These are phyloP conservation scores for Trypanosoma conorhini DNA, from an alignment of 208 protist species.

Conservation along the genomic window DNA sequence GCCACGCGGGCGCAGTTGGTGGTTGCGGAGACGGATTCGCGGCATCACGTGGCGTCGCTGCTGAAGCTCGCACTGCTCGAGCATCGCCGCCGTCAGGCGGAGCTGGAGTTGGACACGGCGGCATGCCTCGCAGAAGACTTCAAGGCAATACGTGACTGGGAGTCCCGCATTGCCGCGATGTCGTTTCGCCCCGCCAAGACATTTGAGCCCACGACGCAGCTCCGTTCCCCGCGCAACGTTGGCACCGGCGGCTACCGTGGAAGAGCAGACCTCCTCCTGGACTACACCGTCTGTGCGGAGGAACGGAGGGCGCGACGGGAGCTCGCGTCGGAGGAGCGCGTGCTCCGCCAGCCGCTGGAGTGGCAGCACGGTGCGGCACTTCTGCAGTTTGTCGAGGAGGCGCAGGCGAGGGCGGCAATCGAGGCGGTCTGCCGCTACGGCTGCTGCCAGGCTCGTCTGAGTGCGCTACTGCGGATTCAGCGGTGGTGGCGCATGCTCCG, in stretches of 20 bases:
- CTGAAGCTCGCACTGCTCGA: conserved; percentile 14
- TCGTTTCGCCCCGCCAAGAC: conserved; percentile 15
- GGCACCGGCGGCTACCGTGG: conserved; percentile 9
- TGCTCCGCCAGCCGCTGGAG: conserved; percentile 22
- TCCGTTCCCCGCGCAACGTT: neutral
- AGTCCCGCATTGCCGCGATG: conserved; percentile 18
- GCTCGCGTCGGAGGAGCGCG: conserved; percentile 19
- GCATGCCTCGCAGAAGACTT: conserved; percentile 15
- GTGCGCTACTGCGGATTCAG: conserved; percentile 52
- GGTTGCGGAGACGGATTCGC: conserved; percentile 13
- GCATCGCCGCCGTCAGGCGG: neutral
- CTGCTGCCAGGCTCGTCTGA: conserved; percentile 41
- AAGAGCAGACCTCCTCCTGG: conserved; percentile 26
- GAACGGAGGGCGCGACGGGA: conserved; percentile 20
- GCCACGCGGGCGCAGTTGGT: conserved; percentile 7
- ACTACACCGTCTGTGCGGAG: conserved; percentile 31
- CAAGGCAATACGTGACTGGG: conserved; percentile 16
- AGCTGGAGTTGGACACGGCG: conserved; percentile 9
- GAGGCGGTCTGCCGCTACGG: conserved; percentile 25
- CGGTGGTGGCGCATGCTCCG: conserved; percentile 71
- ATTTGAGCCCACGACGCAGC: conserved; percentile 15
- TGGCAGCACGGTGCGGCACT: conserved; percentile 9
- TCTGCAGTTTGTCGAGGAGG: conserved; percentile 31
- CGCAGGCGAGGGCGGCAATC: conserved; percentile 15
- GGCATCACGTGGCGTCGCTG: conserved; percentile 10